Conservation (phyloP, 352 stramenopile species). For the Phytophthora fragariaefolia region DNA sequence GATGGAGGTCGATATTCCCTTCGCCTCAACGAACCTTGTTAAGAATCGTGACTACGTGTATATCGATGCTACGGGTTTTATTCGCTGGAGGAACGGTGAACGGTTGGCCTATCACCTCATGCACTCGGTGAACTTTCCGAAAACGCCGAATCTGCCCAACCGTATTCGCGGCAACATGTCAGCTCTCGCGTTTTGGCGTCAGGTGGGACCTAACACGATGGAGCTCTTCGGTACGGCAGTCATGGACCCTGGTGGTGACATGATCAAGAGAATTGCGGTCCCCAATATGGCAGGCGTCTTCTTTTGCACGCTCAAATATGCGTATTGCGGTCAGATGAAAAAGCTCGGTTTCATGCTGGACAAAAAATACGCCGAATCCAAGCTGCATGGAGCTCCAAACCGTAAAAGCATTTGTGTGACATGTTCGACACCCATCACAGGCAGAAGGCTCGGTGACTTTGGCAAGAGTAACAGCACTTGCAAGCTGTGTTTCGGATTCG, state of each 20-base stretch:
- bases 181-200: conserved; percentile 49
- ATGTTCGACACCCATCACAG: conserved; percentile 25
- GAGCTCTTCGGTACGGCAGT: conserved; percentile 51
- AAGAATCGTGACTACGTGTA: conserved; percentile 48
- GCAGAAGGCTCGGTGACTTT: conserved; percentile 29
- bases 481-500: conserved; percentile 43
- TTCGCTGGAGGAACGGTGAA: conserved; percentile 31
- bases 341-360: conserved; percentile 49
- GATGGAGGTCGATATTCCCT: conserved; percentile 56
- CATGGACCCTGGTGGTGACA: conserved; percentile 38
- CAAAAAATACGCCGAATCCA: conserved; percentile 39
- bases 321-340: conserved; percentile 45
- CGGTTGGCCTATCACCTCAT: conserved; percentile 44
- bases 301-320: conserved; percentile 37
- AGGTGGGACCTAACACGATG: conserved; percentile 47
- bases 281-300: conserved; percentile 34
- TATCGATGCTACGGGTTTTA: conserved; percentile 39
- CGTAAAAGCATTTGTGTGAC: conserved; percentile 39
- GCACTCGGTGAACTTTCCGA: conserved; percentile 44
- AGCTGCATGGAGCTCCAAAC: conserved; percentile 24
- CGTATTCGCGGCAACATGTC: conserved; percentile 57
- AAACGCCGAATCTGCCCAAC: conserved; percentile 46
- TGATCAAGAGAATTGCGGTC: conserved; percentile 40
- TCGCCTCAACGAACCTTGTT: conserved; percentile 44
- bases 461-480: conserved; percentile 36